A percentile compares a stretch with the other conserved stretches of the same genome.
These are phyloP conservation scores for Aspergillus sp. DNA, from an alignment of 2,329 filamentous ascomycete genomes.

Conservation along the genomic window DNA sequence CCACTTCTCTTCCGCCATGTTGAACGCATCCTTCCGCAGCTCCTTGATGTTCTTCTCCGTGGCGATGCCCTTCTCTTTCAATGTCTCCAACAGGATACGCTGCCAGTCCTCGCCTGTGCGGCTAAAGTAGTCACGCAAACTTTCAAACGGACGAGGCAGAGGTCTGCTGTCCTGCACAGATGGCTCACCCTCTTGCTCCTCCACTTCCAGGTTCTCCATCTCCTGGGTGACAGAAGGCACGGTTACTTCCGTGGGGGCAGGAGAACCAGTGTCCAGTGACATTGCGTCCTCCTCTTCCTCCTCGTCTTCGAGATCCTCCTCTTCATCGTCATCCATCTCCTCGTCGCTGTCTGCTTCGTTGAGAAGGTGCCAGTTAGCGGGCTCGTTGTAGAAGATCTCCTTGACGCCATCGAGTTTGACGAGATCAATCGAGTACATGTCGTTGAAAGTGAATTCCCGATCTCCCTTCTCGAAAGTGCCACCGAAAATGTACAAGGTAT, in stretches of 20 bases:
- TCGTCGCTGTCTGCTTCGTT: conserved; percentile 64
- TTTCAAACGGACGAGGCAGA: conserved; percentile 80
- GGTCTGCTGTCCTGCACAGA: conserved; percentile 73
- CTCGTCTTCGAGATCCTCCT: conserved; percentile 47
- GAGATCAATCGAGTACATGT: conserved; percentile 90
- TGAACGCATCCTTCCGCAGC: conserved; percentile 86
- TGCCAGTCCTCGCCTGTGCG: conserved; percentile 91
- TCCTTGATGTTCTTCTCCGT: conserved; percentile 75
- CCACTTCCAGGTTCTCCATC: conserved; percentile 42
- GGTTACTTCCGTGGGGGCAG: conserved; percentile 39
- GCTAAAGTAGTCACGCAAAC: conserved; percentile 85
- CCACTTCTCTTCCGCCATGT: conserved; percentile 93
- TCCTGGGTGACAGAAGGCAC: conserved; percentile 40
- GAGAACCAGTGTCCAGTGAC: conserved; percentile 41
- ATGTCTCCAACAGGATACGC: conserved; percentile 73
- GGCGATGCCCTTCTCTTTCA: conserved; percentile 65
- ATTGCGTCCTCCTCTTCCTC: conserved; percentile 52
- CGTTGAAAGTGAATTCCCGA: conserved; percentile 92
- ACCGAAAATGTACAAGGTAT: conserved; percentile 90
- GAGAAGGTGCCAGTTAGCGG: conserved; percentile 77
- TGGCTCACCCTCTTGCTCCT: conserved; percentile 40
- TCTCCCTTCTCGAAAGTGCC: conserved; percentile 96
- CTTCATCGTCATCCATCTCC: conserved; percentile 47
- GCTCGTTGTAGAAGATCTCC: conserved; percentile 82
- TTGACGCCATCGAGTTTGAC: conserved; percentile 93